Base-by-base conservation (phyloP, 257 asterid genomes). In the Linaria vulgaris region DNA sequence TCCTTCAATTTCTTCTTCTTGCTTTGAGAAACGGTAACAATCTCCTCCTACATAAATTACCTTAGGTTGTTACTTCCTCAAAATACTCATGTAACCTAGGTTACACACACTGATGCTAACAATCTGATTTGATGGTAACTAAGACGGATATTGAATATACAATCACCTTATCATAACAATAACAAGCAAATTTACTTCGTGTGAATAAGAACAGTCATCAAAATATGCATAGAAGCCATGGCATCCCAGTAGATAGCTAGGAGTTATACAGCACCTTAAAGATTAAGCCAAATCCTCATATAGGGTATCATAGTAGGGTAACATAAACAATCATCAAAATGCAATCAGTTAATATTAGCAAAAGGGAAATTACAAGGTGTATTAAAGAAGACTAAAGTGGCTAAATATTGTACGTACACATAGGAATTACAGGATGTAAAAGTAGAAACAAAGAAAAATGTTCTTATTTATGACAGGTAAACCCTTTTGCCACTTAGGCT, bases 21-120 rank as follows among this genome's bases (percentile, higher is more conserved):
- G 54, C 22, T 67, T 63, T 77, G 82, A 14, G 61, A 51, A 41
- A 51, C 64, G 60, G 59, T 68, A 24, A 77, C 66, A 72, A 85
- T 82, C 60, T 74, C 89, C 76, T 91, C 96, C 98, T 91, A 78
- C 27, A 69, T 66, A 17, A 60, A 53, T 30, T 59, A n/a, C 13
- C 25, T 64, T 68, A 54, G 56, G 45, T 52, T 70, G 57, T 58
- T 67, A 80, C 56, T 50, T 38, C 41, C 44, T 45, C 34, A 59
- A 64, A 24, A 69, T 50, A 68, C 64, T 41, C 39, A 53, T 51
- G 62, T 24, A 24, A 44, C 45, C 59, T 59, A 31, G 39, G 20
- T 17, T n/a, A 47, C 23, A 47, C 53, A 60, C 59, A 10, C 56
- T 21, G 61, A 30, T 30, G 34, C 22, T 21, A 34, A 34, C 41